A percentile compares a stretch with the other conserved stretches of the same genome.
These are phyloP conservation scores for Trametes meyenii DNA, from an alignment of 768 basidiomycete genomes.

Conservation along the genomic window DNA sequence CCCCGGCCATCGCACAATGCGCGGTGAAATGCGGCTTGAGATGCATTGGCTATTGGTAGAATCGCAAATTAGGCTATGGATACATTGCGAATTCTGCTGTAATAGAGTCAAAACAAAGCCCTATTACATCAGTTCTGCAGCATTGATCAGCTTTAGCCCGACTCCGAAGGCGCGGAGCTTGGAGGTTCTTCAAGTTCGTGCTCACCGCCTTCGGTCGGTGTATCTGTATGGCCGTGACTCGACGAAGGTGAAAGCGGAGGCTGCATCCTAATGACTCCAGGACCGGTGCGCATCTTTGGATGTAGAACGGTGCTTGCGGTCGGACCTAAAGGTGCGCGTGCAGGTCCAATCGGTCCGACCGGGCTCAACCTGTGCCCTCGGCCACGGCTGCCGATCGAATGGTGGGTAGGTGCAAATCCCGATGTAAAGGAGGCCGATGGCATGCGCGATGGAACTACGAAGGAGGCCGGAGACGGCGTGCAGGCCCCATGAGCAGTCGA, in stretches of 20 bases:
- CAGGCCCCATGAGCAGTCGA: conserved; percentile 2
- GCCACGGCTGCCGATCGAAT: not conserved
- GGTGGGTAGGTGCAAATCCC: conserved; percentile 2
- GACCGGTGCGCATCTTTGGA: conserved; percentile 4
- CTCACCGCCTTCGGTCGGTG: conserved; percentile 9
- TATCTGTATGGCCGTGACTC: conserved; percentile 1
- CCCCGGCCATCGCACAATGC: not conserved
- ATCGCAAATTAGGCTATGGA: not conserved
- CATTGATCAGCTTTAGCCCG: not conserved
- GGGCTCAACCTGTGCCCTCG: not conserved
- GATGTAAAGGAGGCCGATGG: conserved; percentile 4
- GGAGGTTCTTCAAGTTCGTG: not conserved
- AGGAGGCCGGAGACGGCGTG: not conserved
- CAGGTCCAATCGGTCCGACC: conserved; percentile 18
- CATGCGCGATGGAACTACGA: not conserved
- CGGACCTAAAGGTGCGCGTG: conserved; percentile 29
- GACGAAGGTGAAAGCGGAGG: conserved; percentile 3
- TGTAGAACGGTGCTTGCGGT: conserved; percentile 27
- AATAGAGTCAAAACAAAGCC: not conserved
- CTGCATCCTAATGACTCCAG: not conserved
- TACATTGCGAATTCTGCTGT: not conserved
- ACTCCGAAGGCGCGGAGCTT: too few relatives aligned
- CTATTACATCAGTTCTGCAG: not conserved
- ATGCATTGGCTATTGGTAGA: not conserved
- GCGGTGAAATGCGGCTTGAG: not conserved